phyloP scores from a whole-genome alignment of 768 basidiomycete genomes.

The Crucibulum laeve region DNA sequence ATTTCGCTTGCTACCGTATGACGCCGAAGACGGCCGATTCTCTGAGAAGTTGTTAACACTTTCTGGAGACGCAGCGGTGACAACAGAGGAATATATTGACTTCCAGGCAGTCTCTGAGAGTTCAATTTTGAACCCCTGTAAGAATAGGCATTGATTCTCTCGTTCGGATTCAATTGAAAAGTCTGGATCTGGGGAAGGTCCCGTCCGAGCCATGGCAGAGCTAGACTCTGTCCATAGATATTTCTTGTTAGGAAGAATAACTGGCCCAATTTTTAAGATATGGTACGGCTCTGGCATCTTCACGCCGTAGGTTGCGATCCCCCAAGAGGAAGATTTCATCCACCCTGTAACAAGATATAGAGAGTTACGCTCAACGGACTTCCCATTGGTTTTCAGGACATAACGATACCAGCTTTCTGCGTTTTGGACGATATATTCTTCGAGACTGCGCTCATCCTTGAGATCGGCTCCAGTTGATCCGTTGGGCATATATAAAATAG shows the following conservation, averaged over 20 bases:
- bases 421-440: neutral
- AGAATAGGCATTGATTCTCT: neutral
- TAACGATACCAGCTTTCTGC: slow-evolving; percentile 1
- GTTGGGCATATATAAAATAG: neutral
- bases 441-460: neutral
- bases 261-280: neutral
- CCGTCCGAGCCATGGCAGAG: neutral
- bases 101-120: neutral
- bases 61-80: neutral
- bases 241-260: neutral
- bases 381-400: neutral
- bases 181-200: neutral
- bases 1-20: too few species aligned
- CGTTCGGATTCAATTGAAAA: neutral
- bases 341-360: slow-evolving; percentile 1
- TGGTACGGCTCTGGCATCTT: neutral
- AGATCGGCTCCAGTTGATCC: neutral
- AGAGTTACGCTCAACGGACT: neutral
- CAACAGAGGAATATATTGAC: neutral
- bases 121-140: neutral
- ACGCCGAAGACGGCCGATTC: neutral
- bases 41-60: neutral
- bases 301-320: neutral
- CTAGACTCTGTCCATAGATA: neutral
- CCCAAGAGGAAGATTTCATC: neutral